Evolutionary conservation across 108 stramenopile species (phyloP), one percentile per base, ranked within the genome.

Genomic region (Epithemia pelagica): DNA sequence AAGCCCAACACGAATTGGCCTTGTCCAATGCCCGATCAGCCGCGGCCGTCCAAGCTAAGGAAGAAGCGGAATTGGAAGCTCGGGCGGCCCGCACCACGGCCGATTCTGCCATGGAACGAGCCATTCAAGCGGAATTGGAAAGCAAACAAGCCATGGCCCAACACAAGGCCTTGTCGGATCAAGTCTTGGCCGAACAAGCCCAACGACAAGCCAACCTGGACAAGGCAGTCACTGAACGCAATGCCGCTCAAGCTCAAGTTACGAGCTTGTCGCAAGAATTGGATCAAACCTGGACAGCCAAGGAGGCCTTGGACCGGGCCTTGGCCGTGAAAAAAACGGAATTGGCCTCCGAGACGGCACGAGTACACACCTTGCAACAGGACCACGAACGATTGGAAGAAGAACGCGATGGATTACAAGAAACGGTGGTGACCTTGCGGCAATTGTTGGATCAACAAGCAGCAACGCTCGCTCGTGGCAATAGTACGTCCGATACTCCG

Each of bases 31-130:
- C 89, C 10, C 79, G 92, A 7, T 66, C 81, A 20, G 92, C 92
- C 19, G 69, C 87, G 28, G 87, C 92, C 26, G 82, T 88, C 27
- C 88, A 89, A 64, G 85, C 92, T 20, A 85, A 80, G 66, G 92
- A 90, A 72, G 92, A 94, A 75, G 89, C 89, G 2, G 91, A 93
- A 69, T 64, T 86, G 37, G 91, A 90, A 64, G 88, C 91, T 62
- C 71, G 84, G 19, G 81, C 85, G 23, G 88, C 91, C 0, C 82
- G 82, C 57, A 70, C 77, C 24, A 81, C 85, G 20, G 79, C 87
- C 21, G 84, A 88, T 65, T 75, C 82, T 33, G 81, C 87, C 10
- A 80, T 93, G 69, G 75, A 86, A 32, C 71, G 79, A 27, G 88
- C 87, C 0, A 61, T 80, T 32, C 59, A 70, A 32, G 86, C 91